These are phyloP conservation scores for Lepiota venenata DNA, from an alignment of 768 basidiomycete genomes.

Conservation along the genomic window DNA sequence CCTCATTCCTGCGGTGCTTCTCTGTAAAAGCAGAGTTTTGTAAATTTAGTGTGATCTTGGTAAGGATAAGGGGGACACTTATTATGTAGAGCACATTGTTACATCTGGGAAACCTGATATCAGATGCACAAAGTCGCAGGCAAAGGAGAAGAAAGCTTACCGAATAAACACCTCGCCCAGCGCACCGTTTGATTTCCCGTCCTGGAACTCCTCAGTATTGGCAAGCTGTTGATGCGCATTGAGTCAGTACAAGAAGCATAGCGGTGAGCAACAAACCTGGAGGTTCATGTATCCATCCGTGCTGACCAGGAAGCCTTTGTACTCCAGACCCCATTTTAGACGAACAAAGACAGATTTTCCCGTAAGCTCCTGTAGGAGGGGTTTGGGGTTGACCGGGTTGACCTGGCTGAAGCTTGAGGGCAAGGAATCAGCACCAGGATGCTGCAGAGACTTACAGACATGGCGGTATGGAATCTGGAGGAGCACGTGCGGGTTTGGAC, in stretches of 20 bases:
- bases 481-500: slow-evolving; percentile 40
- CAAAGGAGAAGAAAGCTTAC: slow-evolving; percentile 38
- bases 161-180: slow-evolving; percentile 99
- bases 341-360: slow-evolving; percentile 94
- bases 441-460: slow-evolving; percentile 51
- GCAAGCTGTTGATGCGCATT: slow-evolving; percentile 61
- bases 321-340: slow-evolving; percentile 98
- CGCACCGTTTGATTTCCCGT: slow-evolving; percentile 92
- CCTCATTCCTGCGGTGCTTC: slow-evolving; percentile 59
- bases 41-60: slow-evolving; percentile 17
- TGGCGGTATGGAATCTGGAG: slow-evolving; percentile 40
- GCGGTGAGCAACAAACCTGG: slow-evolving; percentile 54
- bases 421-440: slow-evolving; percentile 3
- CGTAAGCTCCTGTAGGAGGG: slow-evolving; percentile 97
- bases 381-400: slow-evolving; percentile 97
- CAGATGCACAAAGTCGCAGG: slow-evolving; percentile 4
- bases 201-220: slow-evolving; percentile 98
- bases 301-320: slow-evolving; percentile 98
- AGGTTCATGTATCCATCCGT: slow-evolving; percentile 99
- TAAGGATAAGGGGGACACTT: slow-evolving; percentile 40
- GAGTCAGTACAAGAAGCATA: background rate
- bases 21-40: slow-evolving; percentile 47
- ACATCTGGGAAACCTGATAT: slow-evolving; percentile 49
- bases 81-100: slow-evolving; percentile 97
- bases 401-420: slow-evolving; percentile 41